Base-by-base conservation (phyloP, 2,329 filamentous ascomycete genomes). In the Aspergillus sp. region DNA sequence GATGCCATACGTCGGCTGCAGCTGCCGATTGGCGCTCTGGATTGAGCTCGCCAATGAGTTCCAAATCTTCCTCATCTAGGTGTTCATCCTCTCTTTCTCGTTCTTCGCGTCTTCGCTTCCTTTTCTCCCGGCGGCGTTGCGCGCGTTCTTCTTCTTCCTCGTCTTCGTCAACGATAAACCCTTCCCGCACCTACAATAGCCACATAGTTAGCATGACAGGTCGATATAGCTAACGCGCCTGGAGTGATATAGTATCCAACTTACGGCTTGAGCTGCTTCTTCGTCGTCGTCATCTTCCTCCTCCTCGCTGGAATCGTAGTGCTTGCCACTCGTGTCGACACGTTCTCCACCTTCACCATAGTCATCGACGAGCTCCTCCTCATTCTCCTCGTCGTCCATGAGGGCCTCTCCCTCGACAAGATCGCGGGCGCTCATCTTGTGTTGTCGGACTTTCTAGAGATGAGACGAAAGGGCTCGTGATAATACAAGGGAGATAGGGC, bases 101-200 rank as follows among this genome's bases (percentile, higher is more conserved):
- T 71, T 96, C 89, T 59, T 86, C 83, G 44, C 84, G 77, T 68
- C 91, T 87, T 65, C 91, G 88, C 79, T 95, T 96, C 75, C 86
- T 86, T 70, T 87, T 86, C 73, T 89, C 89, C 63, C 84, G 80
- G 39, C 85, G 83, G 66, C 80, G 74, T 57, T 77, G 75, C 61
- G 86, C 84, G 65, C 83, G 84, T 52, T 83, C 88, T 52, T 89
- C 89, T 59, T 90, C 89, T 55, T 91, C 89, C 66, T 91, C 89
- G 61, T 93, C 92, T 69, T 96, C 93, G 69, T 96, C 91, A 62
- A 96, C 91, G 64, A 99, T 97, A 77, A 98, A 99, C 24, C 93
- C 93, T 79, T 96, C 92, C 52, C 90, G 90, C 64, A 96, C 85
- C 92, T 96, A 68, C 11, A 11, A 39, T 30, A 27, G 45, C 59